Conservation (phyloP, 1,284 basidiomycete species). For the Farysia itapuensis region DNA sequence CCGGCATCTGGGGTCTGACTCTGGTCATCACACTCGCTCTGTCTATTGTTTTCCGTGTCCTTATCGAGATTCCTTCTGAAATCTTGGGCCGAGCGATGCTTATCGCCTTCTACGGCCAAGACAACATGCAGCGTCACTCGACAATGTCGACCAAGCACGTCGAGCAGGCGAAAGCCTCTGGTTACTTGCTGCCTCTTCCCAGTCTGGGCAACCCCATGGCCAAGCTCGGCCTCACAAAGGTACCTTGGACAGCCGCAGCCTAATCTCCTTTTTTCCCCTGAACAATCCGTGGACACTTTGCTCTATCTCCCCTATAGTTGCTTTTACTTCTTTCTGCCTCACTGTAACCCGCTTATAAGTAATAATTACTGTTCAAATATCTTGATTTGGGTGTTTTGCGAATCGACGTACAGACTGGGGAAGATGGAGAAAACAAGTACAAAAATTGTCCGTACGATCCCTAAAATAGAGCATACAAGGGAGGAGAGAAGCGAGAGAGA, state of each 20-base stretch:
- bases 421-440: too few species aligned
- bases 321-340: too few species aligned
- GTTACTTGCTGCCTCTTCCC: slow-evolving; percentile 20
- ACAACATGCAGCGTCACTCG: slow-evolving; percentile 20
- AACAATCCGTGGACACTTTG: not conserved
- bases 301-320: not conserved
- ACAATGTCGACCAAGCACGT: slow-evolving; percentile 11
- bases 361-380: too few species aligned
- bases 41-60: slow-evolving; percentile 11
- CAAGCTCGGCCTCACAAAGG: slow-evolving; percentile 30
- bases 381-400: too few species aligned
- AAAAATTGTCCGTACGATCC: too few species aligned
- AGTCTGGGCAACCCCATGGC: slow-evolving; percentile 36
- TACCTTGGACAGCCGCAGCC: slow-evolving; percentile 5
- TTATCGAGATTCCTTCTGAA: slow-evolving; percentile 30
- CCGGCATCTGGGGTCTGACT: slow-evolving; percentile 31
- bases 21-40: slow-evolving; percentile 22
- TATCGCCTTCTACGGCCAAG: slow-evolving; percentile 35
- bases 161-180: slow-evolving; percentile 17
- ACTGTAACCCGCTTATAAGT: too few species aligned
- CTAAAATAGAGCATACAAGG: too few species aligned
- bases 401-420: too few species aligned
- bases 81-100: slow-evolving; percentile 26
- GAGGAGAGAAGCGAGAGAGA: too few species aligned
- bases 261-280: not conserved